phyloP scores from a whole-genome alignment of 1,284 basidiomycete genomes.

The Neolentinus lepideus region DNA sequence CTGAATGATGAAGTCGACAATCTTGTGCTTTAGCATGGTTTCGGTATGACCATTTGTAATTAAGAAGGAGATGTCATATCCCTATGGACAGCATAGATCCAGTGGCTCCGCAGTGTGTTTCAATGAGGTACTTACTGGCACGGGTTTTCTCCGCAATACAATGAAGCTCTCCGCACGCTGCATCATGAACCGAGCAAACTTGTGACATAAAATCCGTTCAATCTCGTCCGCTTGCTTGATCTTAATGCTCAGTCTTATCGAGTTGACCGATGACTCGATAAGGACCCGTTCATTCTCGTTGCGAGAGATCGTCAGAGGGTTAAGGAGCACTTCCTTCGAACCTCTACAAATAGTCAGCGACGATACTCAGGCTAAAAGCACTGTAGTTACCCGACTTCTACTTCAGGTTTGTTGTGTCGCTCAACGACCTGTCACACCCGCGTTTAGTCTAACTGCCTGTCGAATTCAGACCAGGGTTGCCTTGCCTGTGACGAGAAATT shows the following conservation, averaged over 20 bases:
- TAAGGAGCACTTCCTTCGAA: slow-evolving; percentile 91
- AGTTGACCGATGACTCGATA: slow-evolving; percentile 97
- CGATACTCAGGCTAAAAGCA: neutral
- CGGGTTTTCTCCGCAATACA: slow-evolving; percentile 90
- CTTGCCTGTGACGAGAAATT: slow-evolving; percentile 94
- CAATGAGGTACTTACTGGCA: slow-evolving; percentile 56
- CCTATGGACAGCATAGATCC: slow-evolving; percentile 37
- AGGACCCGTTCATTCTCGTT: slow-evolving; percentile 96
- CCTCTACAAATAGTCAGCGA: slow-evolving; percentile 37
- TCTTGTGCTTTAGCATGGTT: slow-evolving; percentile 98
- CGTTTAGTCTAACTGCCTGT: slow-evolving; percentile 4
- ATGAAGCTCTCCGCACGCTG: slow-evolving; percentile 97
- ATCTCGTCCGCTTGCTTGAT: slow-evolving; percentile 99
- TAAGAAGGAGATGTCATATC: slow-evolving; percentile 98
- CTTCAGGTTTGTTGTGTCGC: slow-evolving; percentile 93
- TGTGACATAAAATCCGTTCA: slow-evolving; percentile 94
- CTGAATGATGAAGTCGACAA: slow-evolving; percentile 99
- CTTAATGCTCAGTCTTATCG: slow-evolving; percentile 91
- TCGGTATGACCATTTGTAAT: slow-evolving; percentile 97
- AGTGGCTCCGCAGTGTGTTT: slow-evolving; percentile 4
- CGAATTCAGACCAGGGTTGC: slow-evolving; percentile 10
- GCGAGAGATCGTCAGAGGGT: slow-evolving; percentile 88
- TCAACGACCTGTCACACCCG: slow-evolving; percentile 69
- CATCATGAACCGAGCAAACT: slow-evolving; percentile 99
- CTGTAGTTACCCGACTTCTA: slow-evolving; percentile 69